Percentiles rank a stretch among this genome's conserved stretches.
These are phyloP conservation scores for Azolla pinnata DNA, from an alignment of 75 land plant species.

Conservation along the genomic window DNA sequence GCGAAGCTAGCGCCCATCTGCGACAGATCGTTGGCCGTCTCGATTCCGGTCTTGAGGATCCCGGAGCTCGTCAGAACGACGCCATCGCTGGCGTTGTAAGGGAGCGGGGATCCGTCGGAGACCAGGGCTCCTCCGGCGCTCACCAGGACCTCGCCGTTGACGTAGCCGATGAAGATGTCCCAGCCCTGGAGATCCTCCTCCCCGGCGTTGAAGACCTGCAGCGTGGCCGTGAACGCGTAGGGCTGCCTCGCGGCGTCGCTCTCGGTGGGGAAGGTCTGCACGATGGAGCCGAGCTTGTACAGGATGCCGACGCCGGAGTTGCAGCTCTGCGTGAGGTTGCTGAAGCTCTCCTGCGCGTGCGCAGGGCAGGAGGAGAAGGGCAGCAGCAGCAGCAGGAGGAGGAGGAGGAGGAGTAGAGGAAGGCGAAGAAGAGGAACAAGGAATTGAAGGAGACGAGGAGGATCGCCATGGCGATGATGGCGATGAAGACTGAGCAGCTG, in stretches of 20 bases:
- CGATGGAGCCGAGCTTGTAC: conserved; percentile 25
- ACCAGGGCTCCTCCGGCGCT: conserved; percentile 37
- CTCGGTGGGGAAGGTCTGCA: conserved; percentile 29
- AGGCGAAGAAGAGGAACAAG: too few species aligned
- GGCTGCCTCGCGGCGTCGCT: conserved; percentile 53
- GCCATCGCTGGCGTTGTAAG: conserved; percentile 35
- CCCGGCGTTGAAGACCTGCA: conserved; percentile 49
- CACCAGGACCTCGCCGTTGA: conserved; percentile 57
- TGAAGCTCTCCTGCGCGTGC: neutral
- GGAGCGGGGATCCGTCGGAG: conserved; percentile 37
- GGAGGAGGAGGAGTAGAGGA: neutral
- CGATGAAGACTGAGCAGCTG: too few species aligned
- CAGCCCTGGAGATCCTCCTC: conserved; percentile 42
- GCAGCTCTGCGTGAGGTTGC: neutral
- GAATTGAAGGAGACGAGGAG: too few species aligned
- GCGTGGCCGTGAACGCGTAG: conserved; percentile 50
- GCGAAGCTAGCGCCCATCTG: conserved; percentile 38
- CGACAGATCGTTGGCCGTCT: conserved; percentile 63
- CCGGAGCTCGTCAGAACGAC: conserved; percentile 47
- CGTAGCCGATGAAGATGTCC: conserved; percentile 60
- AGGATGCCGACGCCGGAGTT: conserved; percentile 37
- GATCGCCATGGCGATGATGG: too few species aligned
- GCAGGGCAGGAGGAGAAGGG: neutral
- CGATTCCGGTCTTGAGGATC: conserved; percentile 57
- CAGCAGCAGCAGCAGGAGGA: neutral